Percentiles rank a stretch among this genome's conserved stretches.
These are phyloP conservation scores for Tolypocladium guangdongense DNA, from an alignment of 2,329 filamentous ascomycete genomes.

Conservation along the genomic window DNA sequence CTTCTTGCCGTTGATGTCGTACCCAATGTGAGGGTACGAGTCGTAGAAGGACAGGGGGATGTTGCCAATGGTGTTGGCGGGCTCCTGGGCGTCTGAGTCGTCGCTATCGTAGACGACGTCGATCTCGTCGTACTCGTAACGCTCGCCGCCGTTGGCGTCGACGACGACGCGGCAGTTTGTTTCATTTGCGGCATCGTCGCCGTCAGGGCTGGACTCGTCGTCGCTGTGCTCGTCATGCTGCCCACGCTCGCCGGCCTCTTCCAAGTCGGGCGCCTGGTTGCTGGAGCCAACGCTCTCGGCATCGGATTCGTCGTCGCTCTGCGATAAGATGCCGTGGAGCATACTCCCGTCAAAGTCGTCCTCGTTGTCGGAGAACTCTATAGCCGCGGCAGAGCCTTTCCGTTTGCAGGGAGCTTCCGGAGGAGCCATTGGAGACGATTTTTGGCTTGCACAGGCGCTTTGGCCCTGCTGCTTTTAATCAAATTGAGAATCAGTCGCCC, in stretches of 20 bases:
- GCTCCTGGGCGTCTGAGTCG: constrained; percentile 72
- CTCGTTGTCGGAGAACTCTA: constrained; percentile 34
- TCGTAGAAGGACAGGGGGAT: constrained; percentile 95
- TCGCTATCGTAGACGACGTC: constrained; percentile 94
- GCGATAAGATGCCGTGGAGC: constrained; percentile 44
- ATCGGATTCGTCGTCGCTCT: constrained; percentile 28
- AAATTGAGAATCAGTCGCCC: background rate
- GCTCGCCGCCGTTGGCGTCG: constrained; percentile 81
- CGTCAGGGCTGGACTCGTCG: background rate
- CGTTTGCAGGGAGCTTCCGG: constrained; percentile 41
- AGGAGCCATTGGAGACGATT: constrained; percentile 4
- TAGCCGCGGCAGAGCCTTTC: constrained; percentile 48
- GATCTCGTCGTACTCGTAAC: constrained; percentile 90
- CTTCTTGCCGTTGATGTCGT: constrained; percentile 97
- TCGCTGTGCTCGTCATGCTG: constrained; percentile 16
- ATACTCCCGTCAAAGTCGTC: constrained; percentile 47
- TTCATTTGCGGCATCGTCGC: background rate
- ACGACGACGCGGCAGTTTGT: constrained; percentile 40
- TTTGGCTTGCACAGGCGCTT: background rate
- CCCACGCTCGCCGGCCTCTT: background rate
- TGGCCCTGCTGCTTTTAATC: background rate
- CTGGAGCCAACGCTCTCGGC: constrained; percentile 10
- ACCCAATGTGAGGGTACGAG: constrained; percentile 94
- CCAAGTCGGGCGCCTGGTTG: constrained; percentile 6
- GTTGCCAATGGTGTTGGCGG: constrained; percentile 85